phyloP scores from a whole-genome alignment of 2,329 filamentous ascomycete genomes.

The Fusarium sp. region DNA sequence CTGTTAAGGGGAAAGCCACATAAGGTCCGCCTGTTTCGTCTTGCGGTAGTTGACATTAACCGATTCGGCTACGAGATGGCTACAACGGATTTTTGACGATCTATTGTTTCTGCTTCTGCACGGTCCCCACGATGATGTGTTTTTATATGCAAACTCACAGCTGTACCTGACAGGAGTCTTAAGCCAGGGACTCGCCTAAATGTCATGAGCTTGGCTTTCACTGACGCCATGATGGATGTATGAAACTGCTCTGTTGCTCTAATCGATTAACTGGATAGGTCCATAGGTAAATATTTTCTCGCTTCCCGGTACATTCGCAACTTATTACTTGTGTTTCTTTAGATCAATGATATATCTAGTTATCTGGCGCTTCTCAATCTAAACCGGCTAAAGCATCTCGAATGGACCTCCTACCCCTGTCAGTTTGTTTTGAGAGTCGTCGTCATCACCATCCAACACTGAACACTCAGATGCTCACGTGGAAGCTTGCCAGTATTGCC shows the following conservation, averaged over 20 bases:
- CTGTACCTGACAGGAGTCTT: constrained; percentile 6
- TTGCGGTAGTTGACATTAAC: constrained; percentile 9
- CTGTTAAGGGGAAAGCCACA: constrained; percentile 2
- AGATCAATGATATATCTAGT: not conserved
- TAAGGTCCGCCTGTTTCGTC: constrained; percentile 20
- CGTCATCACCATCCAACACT: constrained; percentile 30
- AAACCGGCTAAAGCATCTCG: not conserved
- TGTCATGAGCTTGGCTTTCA: not conserved
- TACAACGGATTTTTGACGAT: constrained; percentile 3
- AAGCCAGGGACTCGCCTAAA: not conserved
- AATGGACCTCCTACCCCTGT: constrained; percentile 26
- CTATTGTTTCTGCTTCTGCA: constrained; percentile 34
- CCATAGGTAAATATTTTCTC: too few relatives aligned
- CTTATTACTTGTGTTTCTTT: not conserved
- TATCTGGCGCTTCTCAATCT: not conserved
- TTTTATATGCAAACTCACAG: constrained; percentile 2
- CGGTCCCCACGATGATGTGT: constrained; percentile 2
- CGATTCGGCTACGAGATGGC: constrained; percentile 16
- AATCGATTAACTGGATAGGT: not conserved
- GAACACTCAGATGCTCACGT: constrained; percentile 5
- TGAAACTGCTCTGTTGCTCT: not conserved
- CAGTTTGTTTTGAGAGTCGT: constrained; percentile 29
- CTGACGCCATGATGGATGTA: not conserved
- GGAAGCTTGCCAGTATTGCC: not conserved
- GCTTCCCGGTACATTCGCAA: too few relatives aligned